Base-by-base conservation (phyloP, 164 flowering plant species). In the Berberis vulgaris region DNA sequence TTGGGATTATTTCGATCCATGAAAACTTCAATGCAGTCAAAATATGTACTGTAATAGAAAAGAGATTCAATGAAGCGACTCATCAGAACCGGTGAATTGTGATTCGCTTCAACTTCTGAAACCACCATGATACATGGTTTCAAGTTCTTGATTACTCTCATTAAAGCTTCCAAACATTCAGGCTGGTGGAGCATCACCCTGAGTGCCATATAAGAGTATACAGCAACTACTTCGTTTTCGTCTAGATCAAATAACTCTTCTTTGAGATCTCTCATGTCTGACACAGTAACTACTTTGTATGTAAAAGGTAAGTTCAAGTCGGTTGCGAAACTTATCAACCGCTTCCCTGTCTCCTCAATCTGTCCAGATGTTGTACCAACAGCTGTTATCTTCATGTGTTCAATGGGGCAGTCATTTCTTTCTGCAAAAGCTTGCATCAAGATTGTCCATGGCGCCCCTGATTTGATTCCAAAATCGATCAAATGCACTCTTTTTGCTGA, bases 41-140 rank as follows among this genome's bases (percentile, higher is more conserved):
- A 84, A 52, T 49, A 74, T 1, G 83, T 77, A 57, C 86, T 72
- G 61, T 61, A 78, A 76, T n/a, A 85, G 77, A 83, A 85, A 3
- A 85, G 73, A 1, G 74, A 69, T 65, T 87, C 84, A 7, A 70
- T 72, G 70, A 87, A 85, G 1, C 87, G 79, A 52, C 69, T 65
- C 50, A 74, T 71, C 42, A 84, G 82, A 1, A 57, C 60, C 2
- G 78, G 73, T 6, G 84, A 80, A 43, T 82, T 84, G 43, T 64
- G 79, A 71, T 82, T 83, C 8, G 76, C 81, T 57, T 85, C 94
- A 45, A 71, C 63, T 63, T 83, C 88, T 3, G 60, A 59, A 12
- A 87, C 71, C 53, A 80, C 77, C 83, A 80, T 78, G 39, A 82
- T 12, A 11, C 74, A 41, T 5, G 89, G 92, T 10, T 67, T 71